Evolutionary conservation across 441 rosid genomes (phyloP).

Genomic region (Jatropha multifida): DNA sequence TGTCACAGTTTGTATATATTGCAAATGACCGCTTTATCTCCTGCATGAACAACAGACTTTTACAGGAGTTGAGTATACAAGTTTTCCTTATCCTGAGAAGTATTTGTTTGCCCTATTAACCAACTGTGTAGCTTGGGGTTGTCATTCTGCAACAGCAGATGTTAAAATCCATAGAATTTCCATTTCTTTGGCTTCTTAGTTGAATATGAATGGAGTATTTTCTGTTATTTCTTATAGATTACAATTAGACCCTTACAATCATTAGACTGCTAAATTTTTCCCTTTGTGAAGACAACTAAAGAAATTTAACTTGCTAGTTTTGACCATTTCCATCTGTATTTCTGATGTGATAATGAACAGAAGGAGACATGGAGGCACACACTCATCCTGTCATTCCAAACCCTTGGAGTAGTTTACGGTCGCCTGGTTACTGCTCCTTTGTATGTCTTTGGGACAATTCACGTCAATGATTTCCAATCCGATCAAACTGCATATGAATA

Average conservation of each 20-base stretch:
- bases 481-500: conserved; percentile 41
- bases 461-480: conserved; percentile 33
- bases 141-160: neutral
- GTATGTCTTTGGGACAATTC: conserved; percentile 54
- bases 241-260: neutral
- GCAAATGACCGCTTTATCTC: neutral
- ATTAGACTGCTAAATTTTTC: neutral
- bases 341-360: conserved; percentile 34
- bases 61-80: no score
- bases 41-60: no score
- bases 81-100: no score
- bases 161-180: neutral
- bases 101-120: neutral
- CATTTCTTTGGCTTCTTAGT: neutral
- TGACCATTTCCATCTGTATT: conserved; percentile 8
- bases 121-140: neutral
- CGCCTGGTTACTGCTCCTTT: conserved; percentile 58
- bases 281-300: neutral
- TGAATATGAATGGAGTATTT: neutral
- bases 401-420: conserved; percentile 63
- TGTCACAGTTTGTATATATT: neutral
- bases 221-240: neutral
- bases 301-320: neutral
- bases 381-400: conserved; percentile 49
- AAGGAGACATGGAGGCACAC: conserved; percentile 55